These are phyloP conservation scores for Rhazya stricta DNA, from an alignment of 257 asterid species.

Conservation along the genomic window DNA sequence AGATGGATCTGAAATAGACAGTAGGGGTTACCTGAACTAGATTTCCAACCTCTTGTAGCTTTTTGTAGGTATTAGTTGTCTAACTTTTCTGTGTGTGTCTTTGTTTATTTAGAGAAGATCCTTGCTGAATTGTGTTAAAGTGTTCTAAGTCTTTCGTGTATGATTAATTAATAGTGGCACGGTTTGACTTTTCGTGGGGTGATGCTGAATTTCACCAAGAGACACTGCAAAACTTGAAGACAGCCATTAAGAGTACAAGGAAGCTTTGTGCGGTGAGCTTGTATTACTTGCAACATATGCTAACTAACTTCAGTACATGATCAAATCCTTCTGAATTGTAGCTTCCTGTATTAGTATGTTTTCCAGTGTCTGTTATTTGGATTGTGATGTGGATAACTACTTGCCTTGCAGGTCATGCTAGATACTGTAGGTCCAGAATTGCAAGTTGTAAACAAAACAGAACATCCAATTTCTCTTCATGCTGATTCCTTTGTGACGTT, in stretches of 20 bases:
- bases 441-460: slow-evolving; percentile 54
- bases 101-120: background rate
- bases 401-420: slow-evolving; percentile 55
- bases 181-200: slow-evolving; percentile 90
- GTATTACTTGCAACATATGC: background rate
- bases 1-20: background rate
- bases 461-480: slow-evolving; percentile 46
- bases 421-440: slow-evolving; percentile 79
- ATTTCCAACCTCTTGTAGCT: background rate
- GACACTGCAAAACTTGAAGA: slow-evolving; percentile 64
- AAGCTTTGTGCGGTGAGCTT: slow-evolving; percentile 74
- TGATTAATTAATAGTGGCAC: slow-evolving; percentile 47
- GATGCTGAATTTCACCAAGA: slow-evolving; percentile 71
- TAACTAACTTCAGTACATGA: background rate
- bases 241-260: slow-evolving; percentile 55
- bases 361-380: background rate
- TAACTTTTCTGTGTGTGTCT: background rate
- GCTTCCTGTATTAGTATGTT: background rate
- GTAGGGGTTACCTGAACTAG: background rate
- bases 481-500: slow-evolving; percentile 46
- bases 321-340: background rate
- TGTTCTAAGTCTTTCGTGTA: slow-evolving; percentile 12
- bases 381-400: background rate
- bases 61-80: background rate
- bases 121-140: slow-evolving; percentile 3